These are phyloP conservation scores for Cryomyces antarcticus DNA, from an alignment of 495 filamentous ascomycete species.

Conservation along the genomic window DNA sequence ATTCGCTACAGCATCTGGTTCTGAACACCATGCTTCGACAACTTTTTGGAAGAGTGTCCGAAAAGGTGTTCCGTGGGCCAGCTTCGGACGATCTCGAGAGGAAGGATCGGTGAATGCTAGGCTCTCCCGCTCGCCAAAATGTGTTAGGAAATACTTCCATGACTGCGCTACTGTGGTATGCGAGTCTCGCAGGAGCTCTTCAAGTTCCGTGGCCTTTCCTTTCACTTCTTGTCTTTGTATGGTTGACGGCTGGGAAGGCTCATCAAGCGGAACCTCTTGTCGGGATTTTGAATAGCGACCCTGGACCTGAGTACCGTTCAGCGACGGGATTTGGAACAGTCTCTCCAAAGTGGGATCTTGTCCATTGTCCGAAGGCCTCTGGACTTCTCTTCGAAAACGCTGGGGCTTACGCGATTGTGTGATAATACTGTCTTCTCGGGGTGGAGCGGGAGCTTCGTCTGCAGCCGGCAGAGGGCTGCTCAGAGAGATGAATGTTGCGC, in stretches of 20 bases:
- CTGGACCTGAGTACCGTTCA: background rate
- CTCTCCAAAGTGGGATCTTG: background rate
- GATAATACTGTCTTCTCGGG: too few relatives aligned
- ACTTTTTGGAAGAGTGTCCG: slow-evolving; percentile 1
- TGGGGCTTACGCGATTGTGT: too few relatives aligned
- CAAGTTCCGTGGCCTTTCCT: background rate
- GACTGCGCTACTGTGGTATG: slow-evolving; percentile 10
- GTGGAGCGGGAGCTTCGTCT: too few relatives aligned
- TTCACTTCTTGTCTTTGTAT: background rate
- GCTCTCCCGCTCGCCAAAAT: slow-evolving; percentile 1
- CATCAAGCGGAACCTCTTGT: too few relatives aligned
- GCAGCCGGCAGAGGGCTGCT: too few relatives aligned
- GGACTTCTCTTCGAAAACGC: too few relatives aligned
- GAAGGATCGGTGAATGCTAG: background rate
- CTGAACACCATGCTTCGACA: background rate
- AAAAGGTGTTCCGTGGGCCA: slow-evolving; percentile 3
- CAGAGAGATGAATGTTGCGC: too few relatives aligned
- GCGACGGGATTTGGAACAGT: background rate
- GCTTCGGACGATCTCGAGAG: background rate
- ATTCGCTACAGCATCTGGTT: background rate
- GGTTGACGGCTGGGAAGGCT: too few relatives aligned
- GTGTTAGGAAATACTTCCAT: slow-evolving; percentile 21
- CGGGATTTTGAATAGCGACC: background rate
- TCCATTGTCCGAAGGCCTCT: too few relatives aligned
- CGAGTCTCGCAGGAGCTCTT: background rate